Percentiles rank a stretch among this genome's conserved stretches.
Evolutionary conservation across 2,329 filamentous ascomycete genomes (phyloP).

Genomic region (Sclerotinia minor): DNA sequence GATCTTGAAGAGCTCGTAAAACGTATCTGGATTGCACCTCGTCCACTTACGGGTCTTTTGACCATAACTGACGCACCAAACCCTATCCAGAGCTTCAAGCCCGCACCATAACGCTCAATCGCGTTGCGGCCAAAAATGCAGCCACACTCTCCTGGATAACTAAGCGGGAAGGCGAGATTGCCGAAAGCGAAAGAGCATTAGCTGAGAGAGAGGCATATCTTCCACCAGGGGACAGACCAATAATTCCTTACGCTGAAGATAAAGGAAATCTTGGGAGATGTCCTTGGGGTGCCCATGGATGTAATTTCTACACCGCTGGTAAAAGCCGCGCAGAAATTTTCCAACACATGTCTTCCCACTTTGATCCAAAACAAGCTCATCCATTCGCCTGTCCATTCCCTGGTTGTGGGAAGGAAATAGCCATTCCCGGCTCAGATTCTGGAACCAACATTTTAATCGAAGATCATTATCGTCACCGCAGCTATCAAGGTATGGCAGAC

Average conservation of each 20-base stretch:
- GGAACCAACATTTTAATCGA: background rate
- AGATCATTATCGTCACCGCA: slow-evolving; percentile 18
- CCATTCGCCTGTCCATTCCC: slow-evolving; percentile 12
- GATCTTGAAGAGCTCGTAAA: background rate
- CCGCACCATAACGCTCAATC: slow-evolving; percentile 3
- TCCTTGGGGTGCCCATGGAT: background rate
- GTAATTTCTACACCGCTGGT: background rate
- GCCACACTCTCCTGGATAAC: slow-evolving; percentile 6
- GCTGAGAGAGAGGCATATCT: slow-evolving; percentile 4
- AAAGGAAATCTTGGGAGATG: background rate
- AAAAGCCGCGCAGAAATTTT: background rate
- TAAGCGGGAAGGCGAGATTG: background rate
- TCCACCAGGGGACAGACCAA: background rate
- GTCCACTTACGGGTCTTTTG: slow-evolving; percentile 12
- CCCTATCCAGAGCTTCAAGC: slow-evolving; percentile 8
- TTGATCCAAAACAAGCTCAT: background rate
- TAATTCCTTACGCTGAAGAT: slow-evolving; percentile 7
- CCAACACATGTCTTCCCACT: background rate
- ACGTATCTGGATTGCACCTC: slow-evolving; percentile 19
- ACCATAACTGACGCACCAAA: background rate
- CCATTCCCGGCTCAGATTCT: background rate
- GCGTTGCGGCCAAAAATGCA: slow-evolving; percentile 19
- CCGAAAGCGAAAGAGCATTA: background rate
- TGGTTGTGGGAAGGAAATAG: background rate
- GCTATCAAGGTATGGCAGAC: background rate